These are phyloP conservation scores for Elongisporangium anandrum DNA, from an alignment of 352 stramenopile species.

Conservation along the genomic window DNA sequence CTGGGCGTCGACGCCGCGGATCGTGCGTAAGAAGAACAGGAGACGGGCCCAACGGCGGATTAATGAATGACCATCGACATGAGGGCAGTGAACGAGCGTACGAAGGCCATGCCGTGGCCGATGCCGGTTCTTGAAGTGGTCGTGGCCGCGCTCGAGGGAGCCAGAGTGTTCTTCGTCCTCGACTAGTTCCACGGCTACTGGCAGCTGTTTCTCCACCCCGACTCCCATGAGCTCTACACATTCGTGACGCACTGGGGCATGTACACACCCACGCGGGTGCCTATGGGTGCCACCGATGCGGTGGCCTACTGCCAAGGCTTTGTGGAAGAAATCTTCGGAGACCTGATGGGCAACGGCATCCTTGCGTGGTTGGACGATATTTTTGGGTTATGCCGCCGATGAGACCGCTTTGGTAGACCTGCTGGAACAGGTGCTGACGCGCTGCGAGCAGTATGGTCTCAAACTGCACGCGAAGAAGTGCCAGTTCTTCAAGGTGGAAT, in stretches of 20 bases:
- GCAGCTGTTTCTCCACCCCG: slow-evolving; percentile 14
- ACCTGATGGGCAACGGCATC: slow-evolving; percentile 11
- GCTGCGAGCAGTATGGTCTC: slow-evolving; percentile 16
- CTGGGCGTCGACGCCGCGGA: slow-evolving; percentile 8
- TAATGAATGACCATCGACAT: slow-evolving; percentile 21
- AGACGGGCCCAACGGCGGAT: slow-evolving; percentile 5
- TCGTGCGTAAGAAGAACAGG: slow-evolving; percentile 6
- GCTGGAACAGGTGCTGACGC: slow-evolving; percentile 8
- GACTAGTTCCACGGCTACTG: slow-evolving; percentile 26
- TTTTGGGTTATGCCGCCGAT: slow-evolving; percentile 10
- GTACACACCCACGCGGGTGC: slow-evolving; percentile 14
- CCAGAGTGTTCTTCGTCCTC: slow-evolving; percentile 12
- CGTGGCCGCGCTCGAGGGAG: slow-evolving; percentile 5
- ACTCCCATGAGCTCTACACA: slow-evolving; percentile 13
- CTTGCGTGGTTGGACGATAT: slow-evolving; percentile 27
- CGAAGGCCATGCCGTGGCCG: slow-evolving; percentile 14
- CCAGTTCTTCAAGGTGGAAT: slow-evolving; percentile 13
- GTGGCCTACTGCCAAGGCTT: slow-evolving; percentile 18
- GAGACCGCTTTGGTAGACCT: slow-evolving; percentile 10
- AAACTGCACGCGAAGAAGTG: slow-evolving; percentile 36
- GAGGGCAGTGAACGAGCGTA: slow-evolving; percentile 13
- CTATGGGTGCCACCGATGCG: slow-evolving; percentile 11
- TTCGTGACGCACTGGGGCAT: slow-evolving; percentile 19
- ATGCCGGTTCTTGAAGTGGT: slow-evolving; percentile 14
- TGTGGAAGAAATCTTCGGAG: slow-evolving; percentile 14